Percentiles rank a stretch among this genome's conserved stretches.
Conservation (phyloP, 176 grass and related monocot species). For the Paspalum vaginatum region DNA sequence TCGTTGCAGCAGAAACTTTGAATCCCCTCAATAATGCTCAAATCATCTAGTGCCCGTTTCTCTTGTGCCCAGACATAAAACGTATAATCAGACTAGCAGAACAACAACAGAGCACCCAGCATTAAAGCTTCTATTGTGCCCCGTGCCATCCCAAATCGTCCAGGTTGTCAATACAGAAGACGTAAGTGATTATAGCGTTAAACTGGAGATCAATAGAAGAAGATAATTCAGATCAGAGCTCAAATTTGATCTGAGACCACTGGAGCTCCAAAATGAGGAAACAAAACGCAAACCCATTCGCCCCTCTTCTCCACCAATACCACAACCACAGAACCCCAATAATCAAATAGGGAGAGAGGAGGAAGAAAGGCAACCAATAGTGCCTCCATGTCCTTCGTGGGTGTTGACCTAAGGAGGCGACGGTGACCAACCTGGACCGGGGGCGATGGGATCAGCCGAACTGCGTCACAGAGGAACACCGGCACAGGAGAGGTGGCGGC, state of each 20-base stretch:
- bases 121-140: slow-evolving; percentile 2
- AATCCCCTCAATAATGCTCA: neutral
- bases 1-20: too few relatives aligned
- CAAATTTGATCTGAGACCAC: neutral
- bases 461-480: neutral
- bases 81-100: neutral
- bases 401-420: neutral
- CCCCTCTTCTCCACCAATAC: neutral
- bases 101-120: neutral
- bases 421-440: neutral
- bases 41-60: neutral
- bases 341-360: neutral
- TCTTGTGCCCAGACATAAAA: neutral
- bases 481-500: neutral
- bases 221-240: neutral
- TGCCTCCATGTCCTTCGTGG: neutral
- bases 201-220: neutral
- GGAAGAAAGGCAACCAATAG: neutral
- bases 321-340: neutral
- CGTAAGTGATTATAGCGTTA: neutral
- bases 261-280: neutral
- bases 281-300: neutral
- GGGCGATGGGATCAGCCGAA: neutral
- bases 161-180: neutral
- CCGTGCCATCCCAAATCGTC: neutral